These are phyloP conservation scores for Penicillium egyptiacum DNA, from an alignment of 495 filamentous ascomycete species.

Conservation along the genomic window DNA sequence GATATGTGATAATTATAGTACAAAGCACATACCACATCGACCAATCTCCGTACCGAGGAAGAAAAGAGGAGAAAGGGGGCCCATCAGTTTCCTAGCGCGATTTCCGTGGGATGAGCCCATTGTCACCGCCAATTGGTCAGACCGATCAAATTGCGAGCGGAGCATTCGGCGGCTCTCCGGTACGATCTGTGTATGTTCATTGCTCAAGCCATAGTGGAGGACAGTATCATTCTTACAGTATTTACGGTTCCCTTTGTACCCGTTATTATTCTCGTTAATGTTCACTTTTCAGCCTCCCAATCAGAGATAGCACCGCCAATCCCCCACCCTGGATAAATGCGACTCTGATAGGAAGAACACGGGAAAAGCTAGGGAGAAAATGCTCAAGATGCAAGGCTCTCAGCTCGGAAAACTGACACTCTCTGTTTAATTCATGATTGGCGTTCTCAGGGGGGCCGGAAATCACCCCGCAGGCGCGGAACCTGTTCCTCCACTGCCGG, in stretches of 20 bases:
- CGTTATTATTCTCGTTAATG: background rate
- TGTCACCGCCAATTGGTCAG: slow-evolving; percentile 3
- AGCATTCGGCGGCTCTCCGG: slow-evolving; percentile 34
- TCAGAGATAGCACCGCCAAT: background rate
- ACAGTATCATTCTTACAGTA: background rate
- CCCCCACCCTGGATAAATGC: background rate
- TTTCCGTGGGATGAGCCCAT: background rate
- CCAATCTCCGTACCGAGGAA: slow-evolving; percentile 11
- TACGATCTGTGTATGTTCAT: background rate
- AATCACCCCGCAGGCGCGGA: slow-evolving; percentile 40
- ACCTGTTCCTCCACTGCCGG: slow-evolving; percentile 23
- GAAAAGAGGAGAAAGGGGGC: slow-evolving; percentile 18
- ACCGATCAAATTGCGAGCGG: slow-evolving; percentile 15
- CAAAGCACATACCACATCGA: background rate
- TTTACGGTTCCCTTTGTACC: background rate
- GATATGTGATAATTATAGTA: slow-evolving; percentile 7
- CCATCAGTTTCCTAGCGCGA: slow-evolving; percentile 5
- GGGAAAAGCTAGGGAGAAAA: slow-evolving; percentile 4
- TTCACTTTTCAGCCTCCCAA: slow-evolving; percentile 1
- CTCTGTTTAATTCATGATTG: slow-evolving; percentile 34
- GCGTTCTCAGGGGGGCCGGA: slow-evolving; percentile 16
- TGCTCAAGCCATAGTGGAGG: background rate
- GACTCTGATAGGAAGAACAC: slow-evolving; percentile 23
- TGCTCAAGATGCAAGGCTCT: slow-evolving; percentile 33
- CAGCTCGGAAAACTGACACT: slow-evolving; percentile 32